Conservation (phyloP, 2,329 filamentous ascomycete species). For the Fusarium sp. region DNA sequence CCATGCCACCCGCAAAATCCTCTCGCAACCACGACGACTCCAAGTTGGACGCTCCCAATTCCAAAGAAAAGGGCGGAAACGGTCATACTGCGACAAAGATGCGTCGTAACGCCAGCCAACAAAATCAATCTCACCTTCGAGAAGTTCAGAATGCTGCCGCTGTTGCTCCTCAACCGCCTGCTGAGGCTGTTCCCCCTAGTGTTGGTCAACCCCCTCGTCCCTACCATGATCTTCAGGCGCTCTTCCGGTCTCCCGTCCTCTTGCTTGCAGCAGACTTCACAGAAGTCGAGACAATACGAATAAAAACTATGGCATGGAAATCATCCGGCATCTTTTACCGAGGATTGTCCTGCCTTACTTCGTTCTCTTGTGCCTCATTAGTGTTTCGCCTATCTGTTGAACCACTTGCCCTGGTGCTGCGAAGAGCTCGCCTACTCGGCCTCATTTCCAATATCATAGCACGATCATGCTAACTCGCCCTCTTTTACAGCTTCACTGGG, state of each 20-base stretch:
- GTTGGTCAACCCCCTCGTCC: conserved; percentile 45
- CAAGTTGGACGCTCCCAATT: conserved; percentile 55
- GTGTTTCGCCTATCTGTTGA: not conserved
- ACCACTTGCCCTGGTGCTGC: not conserved
- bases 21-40: conserved; percentile 60
- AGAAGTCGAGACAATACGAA: not conserved
- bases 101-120: conserved; percentile 65
- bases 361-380: not conserved
- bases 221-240: conserved; percentile 14
- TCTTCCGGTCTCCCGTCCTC: not conserved
- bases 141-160: conserved; percentile 57
- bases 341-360: not conserved
- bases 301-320: not conserved
- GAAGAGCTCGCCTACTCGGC: not conserved
- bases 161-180: conserved; percentile 45
- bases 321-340: not conserved
- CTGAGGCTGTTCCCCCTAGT: conserved; percentile 49
- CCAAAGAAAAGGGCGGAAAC: conserved; percentile 60
- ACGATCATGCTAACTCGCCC: conserved; percentile 20
- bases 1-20: conserved; percentile 61
- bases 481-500: conserved; percentile 69
- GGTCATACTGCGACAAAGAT: conserved; percentile 63
- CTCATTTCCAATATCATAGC: not conserved
- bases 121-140: conserved; percentile 58
- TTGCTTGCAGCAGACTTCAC: not conserved